Conservation (phyloP, 2,329 filamentous ascomycete species). For the Rugonectria rugulosa region DNA sequence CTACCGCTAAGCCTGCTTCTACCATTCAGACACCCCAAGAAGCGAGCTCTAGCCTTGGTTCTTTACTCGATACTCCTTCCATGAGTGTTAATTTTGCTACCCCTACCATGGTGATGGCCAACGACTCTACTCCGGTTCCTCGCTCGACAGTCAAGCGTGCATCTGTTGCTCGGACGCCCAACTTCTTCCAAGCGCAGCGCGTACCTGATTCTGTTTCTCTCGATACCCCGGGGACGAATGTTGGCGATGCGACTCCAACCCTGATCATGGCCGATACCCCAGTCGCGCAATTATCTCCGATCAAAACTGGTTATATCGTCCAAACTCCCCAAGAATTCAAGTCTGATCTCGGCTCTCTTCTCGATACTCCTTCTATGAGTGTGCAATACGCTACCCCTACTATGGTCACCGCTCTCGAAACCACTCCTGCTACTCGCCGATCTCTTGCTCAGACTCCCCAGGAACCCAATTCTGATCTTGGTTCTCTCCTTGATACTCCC, state of each 20-base stretch:
- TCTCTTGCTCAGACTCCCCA: too few relatives aligned
- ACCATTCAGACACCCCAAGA: not conserved
- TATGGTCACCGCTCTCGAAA: too few relatives aligned
- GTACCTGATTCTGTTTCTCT: too few relatives aligned
- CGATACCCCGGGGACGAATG: not conserved
- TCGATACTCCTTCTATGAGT: not conserved
- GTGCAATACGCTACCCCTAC: slow-evolving; percentile 7
- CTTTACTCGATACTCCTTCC: not conserved
- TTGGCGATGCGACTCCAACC: not conserved
- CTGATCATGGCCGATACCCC: not conserved
- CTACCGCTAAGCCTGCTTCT: not conserved
- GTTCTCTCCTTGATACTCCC: slow-evolving; percentile 6
- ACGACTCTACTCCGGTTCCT: too few relatives aligned
- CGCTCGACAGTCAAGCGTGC: too few relatives aligned
- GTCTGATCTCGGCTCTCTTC: not conserved
- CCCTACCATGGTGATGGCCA: too few relatives aligned
- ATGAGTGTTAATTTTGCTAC: slow-evolving; percentile 6
- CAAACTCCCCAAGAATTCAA: not conserved
- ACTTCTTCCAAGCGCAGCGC: too few relatives aligned
- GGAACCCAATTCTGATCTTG: too few relatives aligned
- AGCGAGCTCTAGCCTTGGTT: not conserved
- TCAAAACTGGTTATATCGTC: not conserved
- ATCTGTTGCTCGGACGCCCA: too few relatives aligned
- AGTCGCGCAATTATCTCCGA: not conserved
- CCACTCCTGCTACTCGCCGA: too few relatives aligned